Conservation (phyloP, 306 rosid species). For the Glycine tomentella region DNA sequence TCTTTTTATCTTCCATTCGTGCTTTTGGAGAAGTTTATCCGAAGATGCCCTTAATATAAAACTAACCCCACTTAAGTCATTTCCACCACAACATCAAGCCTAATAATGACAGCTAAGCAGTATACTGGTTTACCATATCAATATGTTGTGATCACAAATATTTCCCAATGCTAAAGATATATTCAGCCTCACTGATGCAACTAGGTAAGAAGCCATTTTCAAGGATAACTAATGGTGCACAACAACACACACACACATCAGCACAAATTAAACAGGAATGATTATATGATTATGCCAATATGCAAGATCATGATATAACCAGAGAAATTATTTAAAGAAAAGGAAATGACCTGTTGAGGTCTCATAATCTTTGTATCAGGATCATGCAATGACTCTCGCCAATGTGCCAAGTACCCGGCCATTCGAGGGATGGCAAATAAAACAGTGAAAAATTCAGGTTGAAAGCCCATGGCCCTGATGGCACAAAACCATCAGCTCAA, state of each 20-base stretch:
- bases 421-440: conserved; percentile 92
- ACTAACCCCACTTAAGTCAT: neutral
- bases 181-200: conserved; percentile 15
- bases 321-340: conserved; percentile 11
- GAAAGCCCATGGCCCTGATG: conserved; percentile 97
- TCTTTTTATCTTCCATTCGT: too few species aligned
- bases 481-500: conserved; percentile 33
- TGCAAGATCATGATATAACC: conserved; percentile 18
- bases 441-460: conserved; percentile 82
- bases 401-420: conserved; percentile 96
- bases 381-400: conserved; percentile 95
- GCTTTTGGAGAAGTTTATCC: too few species aligned
- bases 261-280: neutral
- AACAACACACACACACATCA: neutral
- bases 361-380: conserved; percentile 94
- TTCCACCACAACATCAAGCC: neutral
- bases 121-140: conserved; percentile 4
- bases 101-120: neutral
- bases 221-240: neutral
- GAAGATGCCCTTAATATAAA: neutral
- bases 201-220: conserved; percentile 15
- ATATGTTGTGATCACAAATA: neutral
- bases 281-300: neutral
- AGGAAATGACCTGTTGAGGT: conserved; percentile 80
- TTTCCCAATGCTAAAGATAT: conserved; percentile 11